A percentile compares a stretch with the other conserved stretches of the same genome.
phyloP scores from a whole-genome alignment of 176 grass and related monocot genomes.

The Cenchrus americanus region DNA sequence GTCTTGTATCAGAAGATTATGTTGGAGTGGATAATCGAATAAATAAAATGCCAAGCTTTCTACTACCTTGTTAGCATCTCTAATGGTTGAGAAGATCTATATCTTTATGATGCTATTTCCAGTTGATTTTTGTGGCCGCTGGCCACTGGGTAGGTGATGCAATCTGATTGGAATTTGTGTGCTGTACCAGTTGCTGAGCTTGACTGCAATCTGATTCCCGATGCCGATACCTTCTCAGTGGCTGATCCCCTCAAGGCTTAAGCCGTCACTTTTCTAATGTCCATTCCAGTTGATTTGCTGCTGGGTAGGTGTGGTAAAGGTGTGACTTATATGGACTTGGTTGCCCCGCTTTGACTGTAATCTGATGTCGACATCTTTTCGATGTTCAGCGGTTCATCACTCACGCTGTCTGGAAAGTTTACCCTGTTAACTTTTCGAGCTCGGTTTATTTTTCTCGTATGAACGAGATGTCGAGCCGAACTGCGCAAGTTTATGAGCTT shows the following conservation, averaged over 20 bases:
- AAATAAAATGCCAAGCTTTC: conserved; percentile 41
- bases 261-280: not conserved
- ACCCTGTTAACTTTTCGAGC: not conserved
- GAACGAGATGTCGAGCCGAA: not conserved
- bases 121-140: not conserved
- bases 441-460: not conserved
- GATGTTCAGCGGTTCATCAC: not conserved
- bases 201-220: not conserved
- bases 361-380: not conserved
- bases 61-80: not conserved
- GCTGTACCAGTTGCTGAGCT: not conserved
- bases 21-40: not conserved
- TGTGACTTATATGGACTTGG: not conserved
- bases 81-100: not conserved
- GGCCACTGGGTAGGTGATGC: not conserved
- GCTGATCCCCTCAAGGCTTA: not conserved
- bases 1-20: conserved; percentile 19
- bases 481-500: not conserved
- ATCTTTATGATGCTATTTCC: not conserved
- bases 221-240: not conserved
- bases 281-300: not conserved
- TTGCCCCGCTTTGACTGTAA: not conserved
- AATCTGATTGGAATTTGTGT: not conserved
- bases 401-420: not conserved
- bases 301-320: not conserved